Base-by-base conservation (phyloP, 2,329 filamentous ascomycete species). In the Chalaropsis ovoidea region DNA sequence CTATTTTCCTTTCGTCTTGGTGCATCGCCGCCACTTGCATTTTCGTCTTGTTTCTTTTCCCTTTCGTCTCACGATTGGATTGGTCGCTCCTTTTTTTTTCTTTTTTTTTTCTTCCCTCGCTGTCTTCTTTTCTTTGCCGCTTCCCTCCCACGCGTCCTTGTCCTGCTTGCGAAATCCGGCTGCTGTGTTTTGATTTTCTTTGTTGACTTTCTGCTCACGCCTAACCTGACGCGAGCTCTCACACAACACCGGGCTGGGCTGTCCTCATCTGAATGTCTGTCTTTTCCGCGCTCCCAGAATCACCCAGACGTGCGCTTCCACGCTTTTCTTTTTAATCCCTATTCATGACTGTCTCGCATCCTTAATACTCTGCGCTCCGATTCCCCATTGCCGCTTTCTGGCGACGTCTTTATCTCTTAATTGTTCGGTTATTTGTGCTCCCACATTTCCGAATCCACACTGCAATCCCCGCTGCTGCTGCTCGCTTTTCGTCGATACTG, bases 41-140 rank as follows among this genome's bases (percentile, higher is more conserved):
- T 64, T 22, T 49, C 15, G 49, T 56, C 24, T 64, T 60, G 19
- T 52, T 27, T 47, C 31, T 35, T 22, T 64, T 58, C 19, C 63
- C 56, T 41, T 43, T 64, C 63, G 31, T 52, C 24, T 60, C n/a
- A 56, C 52, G 52, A 52, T 43, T 64, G 63, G 56, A 64, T 58
- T 41, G 49, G 41, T 45, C 56, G 31, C 49, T 45, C 39, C 22
- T 64, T 27, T 24, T 41, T 43, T 64, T 42, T 58, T 27, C 31
- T 41, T 43, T 64, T 42, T 58, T 43, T 64, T 45, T 58, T 24
- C 49, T 27, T 35, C 31, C 27, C 19, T 47, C 24, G 41, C 54
- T 19, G 17, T 39, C 39, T 35, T 56, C 54, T 58, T 58, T 56
- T 27, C 49, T 42, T 43, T 65, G 56, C 41, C 43, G 49, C 54